Conservation (phyloP, 306 rosid genomes). For the Cucurbita pepo region DNA sequence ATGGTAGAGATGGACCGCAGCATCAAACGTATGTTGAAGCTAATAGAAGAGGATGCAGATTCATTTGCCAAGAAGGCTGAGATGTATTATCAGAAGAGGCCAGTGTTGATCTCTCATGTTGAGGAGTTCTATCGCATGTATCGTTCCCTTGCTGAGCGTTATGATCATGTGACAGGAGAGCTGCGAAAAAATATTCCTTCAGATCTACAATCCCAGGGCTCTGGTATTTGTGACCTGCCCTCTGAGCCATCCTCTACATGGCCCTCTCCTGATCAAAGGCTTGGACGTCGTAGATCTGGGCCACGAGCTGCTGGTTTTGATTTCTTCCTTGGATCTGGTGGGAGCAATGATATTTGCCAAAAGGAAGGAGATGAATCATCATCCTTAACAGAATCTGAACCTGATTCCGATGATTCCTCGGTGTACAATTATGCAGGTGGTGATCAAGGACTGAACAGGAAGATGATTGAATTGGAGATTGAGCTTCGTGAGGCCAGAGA, state of each 20-base stretch:
- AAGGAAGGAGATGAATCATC: slow-evolving; percentile 75
- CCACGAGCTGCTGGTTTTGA: slow-evolving; percentile 93
- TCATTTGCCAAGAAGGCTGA: slow-evolving; percentile 89
- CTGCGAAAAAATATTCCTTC: slow-evolving; percentile 52
- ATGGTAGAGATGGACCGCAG: slow-evolving; percentile 72
- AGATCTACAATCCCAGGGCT: slow-evolving; percentile 77
- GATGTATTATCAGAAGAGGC: slow-evolving; percentile 94
- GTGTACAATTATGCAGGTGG: slow-evolving; percentile 59
- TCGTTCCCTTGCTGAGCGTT: slow-evolving; percentile 85
- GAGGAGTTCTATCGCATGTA: slow-evolving; percentile 79
- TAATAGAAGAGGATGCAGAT: slow-evolving; percentile 90
- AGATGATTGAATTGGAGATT: slow-evolving; percentile 57
- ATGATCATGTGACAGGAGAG: slow-evolving; percentile 78
- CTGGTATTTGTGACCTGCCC: slow-evolving; percentile 50
- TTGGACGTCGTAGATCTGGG: slow-evolving; percentile 33
- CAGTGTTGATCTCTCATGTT: slow-evolving; percentile 72
- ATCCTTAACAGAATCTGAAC: slow-evolving; percentile 65
- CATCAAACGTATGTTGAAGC: slow-evolving; percentile 80
- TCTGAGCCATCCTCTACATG: slow-evolving; percentile 40
- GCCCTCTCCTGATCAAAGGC: slow-evolving; percentile 34
- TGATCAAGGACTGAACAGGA: slow-evolving; percentile 43
- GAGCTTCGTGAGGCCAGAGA: slow-evolving; percentile 72
- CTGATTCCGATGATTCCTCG: slow-evolving; percentile 84
- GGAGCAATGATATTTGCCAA: slow-evolving; percentile 44
- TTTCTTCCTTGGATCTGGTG: slow-evolving; percentile 73